Percentiles rank a stretch among this genome's conserved stretches.
These are phyloP conservation scores for Akanthomyces uredinophilus DNA, from an alignment of 2,329 filamentous ascomycete genomes.

Conservation along the genomic window DNA sequence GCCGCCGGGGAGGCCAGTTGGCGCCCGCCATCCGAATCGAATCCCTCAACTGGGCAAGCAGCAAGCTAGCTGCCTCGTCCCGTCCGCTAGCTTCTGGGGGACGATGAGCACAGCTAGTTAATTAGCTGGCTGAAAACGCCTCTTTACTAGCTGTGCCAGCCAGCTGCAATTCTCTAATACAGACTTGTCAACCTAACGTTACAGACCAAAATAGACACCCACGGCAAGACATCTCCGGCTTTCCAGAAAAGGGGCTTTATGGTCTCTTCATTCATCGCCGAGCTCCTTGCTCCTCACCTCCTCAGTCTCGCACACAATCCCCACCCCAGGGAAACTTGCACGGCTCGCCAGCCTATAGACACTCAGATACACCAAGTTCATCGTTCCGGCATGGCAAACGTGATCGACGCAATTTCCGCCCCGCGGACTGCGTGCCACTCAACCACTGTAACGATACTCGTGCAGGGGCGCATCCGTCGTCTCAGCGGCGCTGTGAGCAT, in stretches of 20 bases:
- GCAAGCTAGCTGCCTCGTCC: background rate
- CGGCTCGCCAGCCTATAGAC: background rate
- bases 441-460: background rate
- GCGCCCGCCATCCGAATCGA: too few relatives aligned
- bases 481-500: background rate
- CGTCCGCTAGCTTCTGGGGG: background rate
- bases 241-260: background rate
- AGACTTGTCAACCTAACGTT: too few relatives aligned
- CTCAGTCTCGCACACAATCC: background rate
- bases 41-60: background rate
- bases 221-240: constrained; percentile 1
- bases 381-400: background rate
- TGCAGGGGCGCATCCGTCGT: background rate
- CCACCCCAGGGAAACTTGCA: background rate
- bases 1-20: background rate
- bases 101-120: background rate
- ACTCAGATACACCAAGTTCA: too few relatives aligned
- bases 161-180: background rate
- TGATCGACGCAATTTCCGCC: background rate
- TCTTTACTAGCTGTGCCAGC: background rate
- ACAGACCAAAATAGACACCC: background rate
- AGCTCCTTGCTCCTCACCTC: background rate
- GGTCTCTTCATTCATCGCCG: background rate
- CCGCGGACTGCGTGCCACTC: background rate
- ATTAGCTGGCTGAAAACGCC: background rate